Conservation (phyloP, 331 rosid species). For the Arachis monticola region DNA sequence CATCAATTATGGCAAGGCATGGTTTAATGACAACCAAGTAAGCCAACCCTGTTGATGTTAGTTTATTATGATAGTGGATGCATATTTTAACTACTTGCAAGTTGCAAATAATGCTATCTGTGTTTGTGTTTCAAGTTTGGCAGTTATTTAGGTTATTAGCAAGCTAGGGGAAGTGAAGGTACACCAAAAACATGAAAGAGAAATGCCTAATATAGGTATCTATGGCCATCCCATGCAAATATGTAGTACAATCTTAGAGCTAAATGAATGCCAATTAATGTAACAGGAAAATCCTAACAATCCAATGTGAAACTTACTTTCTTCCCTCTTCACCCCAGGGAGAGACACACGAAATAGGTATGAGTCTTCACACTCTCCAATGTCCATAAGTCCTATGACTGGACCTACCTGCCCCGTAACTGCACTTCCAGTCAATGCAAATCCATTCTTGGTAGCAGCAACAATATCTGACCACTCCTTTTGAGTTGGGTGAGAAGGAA, state of each 20-base stretch:
- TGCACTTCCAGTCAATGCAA: conserved; percentile 53
- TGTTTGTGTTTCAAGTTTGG: no score
- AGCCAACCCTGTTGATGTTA: no score
- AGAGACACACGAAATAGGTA: conserved; percentile 56
- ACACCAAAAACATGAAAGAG: conserved; percentile 18
- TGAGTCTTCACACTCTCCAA: conserved; percentile 59
- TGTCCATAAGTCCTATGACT: conserved; percentile 49
- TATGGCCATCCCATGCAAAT: background rate
- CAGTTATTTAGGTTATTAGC: no score
- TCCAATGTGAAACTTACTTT: conserved; percentile 46
- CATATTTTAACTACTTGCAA: no score
- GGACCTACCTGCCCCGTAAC: conserved; percentile 51
- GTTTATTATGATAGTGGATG: no score
- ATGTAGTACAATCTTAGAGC: conserved; percentile 19
- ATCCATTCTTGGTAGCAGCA: conserved; percentile 48
- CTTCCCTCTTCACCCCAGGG: conserved; percentile 58
- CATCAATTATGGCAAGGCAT: no score
- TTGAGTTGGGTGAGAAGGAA: conserved; percentile 49
- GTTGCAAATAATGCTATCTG: no score
- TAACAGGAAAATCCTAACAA: conserved; percentile 13
- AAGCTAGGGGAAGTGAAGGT: no score
- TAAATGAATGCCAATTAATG: conserved; percentile 26
- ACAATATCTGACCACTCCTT: conserved; percentile 53
- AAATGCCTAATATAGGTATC: conserved; percentile 11
- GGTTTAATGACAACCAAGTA: no score